phyloP scores from a whole-genome alignment of 768 basidiomycete species.

The Pisolithus albus region DNA sequence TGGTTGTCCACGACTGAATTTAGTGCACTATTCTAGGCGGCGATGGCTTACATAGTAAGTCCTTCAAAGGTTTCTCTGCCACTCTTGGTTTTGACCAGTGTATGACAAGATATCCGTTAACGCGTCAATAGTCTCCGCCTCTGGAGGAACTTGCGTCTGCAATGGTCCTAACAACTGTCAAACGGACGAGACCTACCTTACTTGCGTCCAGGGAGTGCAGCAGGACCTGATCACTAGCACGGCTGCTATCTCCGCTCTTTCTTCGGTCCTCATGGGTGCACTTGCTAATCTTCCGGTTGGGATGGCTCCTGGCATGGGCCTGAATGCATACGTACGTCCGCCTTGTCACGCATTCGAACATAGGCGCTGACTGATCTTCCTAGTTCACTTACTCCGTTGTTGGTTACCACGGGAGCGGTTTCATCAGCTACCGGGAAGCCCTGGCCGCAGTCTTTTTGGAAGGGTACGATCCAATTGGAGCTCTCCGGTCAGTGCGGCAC shows the following conservation, averaged over 20 bases:
- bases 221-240: slow-evolving; percentile 80
- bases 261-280: slow-evolving; percentile 77
- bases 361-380: neutral
- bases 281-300: slow-evolving; percentile 87
- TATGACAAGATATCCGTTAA: slow-evolving; percentile 70
- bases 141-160: slow-evolving; percentile 81
- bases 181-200: slow-evolving; percentile 44
- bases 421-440: slow-evolving; percentile 72
- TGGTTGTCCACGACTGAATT: slow-evolving; percentile 1
- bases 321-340: slow-evolving; percentile 67
- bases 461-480: slow-evolving; percentile 46
- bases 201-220: slow-evolving; percentile 55
- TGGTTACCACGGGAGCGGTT: slow-evolving; percentile 68
- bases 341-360: neutral
- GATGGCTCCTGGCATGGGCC: slow-evolving; percentile 78
- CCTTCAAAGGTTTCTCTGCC: neutral
- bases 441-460: slow-evolving; percentile 83
- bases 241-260: slow-evolving; percentile 66
- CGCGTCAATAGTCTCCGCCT: slow-evolving; percentile 66
- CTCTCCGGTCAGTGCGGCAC: neutral
- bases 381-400: slow-evolving; percentile 87
- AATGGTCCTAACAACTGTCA: slow-evolving; percentile 49
- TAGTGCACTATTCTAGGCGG: slow-evolving; percentile 38
- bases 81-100: slow-evolving; percentile 3
- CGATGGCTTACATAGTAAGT: slow-evolving; percentile 79